Evolutionary conservation across 2,329 filamentous ascomycete genomes (phyloP).

Genomic region (Blastomyces silverae): DNA sequence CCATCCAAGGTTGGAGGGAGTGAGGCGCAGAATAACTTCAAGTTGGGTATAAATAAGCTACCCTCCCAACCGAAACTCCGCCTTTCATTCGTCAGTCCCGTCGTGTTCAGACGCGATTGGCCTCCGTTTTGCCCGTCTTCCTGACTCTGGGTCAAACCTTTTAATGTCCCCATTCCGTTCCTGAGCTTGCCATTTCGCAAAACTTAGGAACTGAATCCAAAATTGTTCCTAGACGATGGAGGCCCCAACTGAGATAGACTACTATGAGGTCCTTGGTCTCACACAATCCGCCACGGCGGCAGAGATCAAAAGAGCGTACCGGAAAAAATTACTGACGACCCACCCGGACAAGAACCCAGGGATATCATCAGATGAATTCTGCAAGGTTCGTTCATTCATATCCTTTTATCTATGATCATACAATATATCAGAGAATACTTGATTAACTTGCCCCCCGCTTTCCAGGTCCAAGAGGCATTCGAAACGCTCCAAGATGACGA

Average conservation of each 20-base stretch:
- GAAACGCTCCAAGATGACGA: conserved; percentile 5
- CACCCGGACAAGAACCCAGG: conserved; percentile 21
- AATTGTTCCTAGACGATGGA: conserved; percentile 11
- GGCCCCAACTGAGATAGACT: conserved; percentile 13
- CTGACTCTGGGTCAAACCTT: conserved; percentile 1
- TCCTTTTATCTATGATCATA: background rate
- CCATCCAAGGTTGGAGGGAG: background rate
- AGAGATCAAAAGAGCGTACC: conserved; percentile 18
- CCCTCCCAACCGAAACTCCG: background rate
- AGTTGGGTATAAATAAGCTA: conserved; percentile 10
- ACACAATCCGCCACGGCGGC: conserved; percentile 16
- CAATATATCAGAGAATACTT: background rate
- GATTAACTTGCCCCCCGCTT: background rate
- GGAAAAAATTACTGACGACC: conserved; percentile 14
- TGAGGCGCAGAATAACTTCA: background rate
- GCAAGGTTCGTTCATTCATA: conserved; percentile 7
- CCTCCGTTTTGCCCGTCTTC: background rate
- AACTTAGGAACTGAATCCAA: conserved; percentile 6
- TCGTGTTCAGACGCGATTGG: conserved; percentile 11
- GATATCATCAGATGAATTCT: conserved; percentile 2
- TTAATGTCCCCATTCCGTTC: conserved; percentile 12
- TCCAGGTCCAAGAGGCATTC: conserved; percentile 10
- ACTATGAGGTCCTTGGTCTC: conserved; percentile 19
- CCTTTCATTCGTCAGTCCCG: background rate
- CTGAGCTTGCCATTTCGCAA: conserved; percentile 1